Percentiles rank a stretch among this genome's conserved stretches.
phyloP scores from a whole-genome alignment of 768 basidiomycete species.

The Crassisporium funariophilum region DNA sequence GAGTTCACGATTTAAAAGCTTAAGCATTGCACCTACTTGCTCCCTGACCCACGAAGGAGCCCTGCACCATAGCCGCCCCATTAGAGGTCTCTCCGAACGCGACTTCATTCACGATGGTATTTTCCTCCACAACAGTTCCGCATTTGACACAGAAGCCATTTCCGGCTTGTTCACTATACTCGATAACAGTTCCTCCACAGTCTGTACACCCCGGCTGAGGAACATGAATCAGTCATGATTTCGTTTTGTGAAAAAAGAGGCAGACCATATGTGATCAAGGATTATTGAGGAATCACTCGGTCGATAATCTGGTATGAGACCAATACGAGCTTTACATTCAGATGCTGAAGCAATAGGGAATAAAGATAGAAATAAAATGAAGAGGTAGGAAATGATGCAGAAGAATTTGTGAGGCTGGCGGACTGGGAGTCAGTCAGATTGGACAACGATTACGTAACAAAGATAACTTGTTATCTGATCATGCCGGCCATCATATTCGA shows the following conservation, averaged over 20 bases:
- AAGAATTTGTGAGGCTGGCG: too few relatives aligned
- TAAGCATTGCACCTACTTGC: constrained; percentile 88
- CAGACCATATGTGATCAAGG: background rate
- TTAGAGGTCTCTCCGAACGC: constrained; percentile 92
- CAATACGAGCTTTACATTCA: too few relatives aligned
- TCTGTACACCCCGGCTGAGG: constrained; percentile 66
- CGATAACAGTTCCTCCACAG: constrained; percentile 83
- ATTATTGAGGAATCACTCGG: too few relatives aligned
- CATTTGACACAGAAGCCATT: constrained; percentile 86
- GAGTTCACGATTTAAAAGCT: too few relatives aligned
- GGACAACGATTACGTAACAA: too few relatives aligned
- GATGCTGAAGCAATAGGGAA: too few relatives aligned
- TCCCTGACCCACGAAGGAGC: constrained; percentile 87
- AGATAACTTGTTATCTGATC: too few relatives aligned
- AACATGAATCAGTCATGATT: background rate
- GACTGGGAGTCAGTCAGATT: background rate
- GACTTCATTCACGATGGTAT: constrained; percentile 91
- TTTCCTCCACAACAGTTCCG: constrained; percentile 91
- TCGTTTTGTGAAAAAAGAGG: background rate
- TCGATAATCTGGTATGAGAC: too few relatives aligned
- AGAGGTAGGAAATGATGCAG: too few relatives aligned
- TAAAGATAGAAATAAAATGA: too few relatives aligned
- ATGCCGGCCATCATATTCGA: too few relatives aligned
- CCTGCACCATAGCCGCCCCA: constrained; percentile 95
- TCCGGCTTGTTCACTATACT: constrained; percentile 82